Evolutionary conservation across 2,329 filamentous ascomycete species (phyloP).

Genomic region (Phialemonium atrogriseum): DNA sequence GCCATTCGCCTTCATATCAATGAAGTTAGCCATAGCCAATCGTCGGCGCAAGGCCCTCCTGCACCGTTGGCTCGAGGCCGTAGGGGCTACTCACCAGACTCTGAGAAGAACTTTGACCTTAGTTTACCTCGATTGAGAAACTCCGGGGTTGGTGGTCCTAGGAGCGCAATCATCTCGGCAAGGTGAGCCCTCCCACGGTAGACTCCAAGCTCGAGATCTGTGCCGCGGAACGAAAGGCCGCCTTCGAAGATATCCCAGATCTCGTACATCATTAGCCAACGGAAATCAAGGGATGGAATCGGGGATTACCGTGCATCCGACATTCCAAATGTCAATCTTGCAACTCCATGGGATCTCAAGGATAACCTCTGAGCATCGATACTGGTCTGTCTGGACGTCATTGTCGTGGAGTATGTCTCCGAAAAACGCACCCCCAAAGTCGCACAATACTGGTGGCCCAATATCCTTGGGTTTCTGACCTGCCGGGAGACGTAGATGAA

Average conservation of each 20-base stretch:
- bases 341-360: constrained; percentile 35
- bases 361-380: constrained; percentile 38
- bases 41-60: not conserved
- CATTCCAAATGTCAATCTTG: constrained; percentile 43
- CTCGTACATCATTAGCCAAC: constrained; percentile 17
- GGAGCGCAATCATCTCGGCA: constrained; percentile 36
- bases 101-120: constrained; percentile 28
- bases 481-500: constrained; percentile 33
- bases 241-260: constrained; percentile 43
- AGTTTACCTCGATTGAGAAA: constrained; percentile 20
- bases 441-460: constrained; percentile 33
- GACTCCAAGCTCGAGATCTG: constrained; percentile 27
- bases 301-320: constrained; percentile 36
- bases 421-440: constrained; percentile 37
- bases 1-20: constrained; percentile 18
- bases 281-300: constrained; percentile 2
- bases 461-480: constrained; percentile 22
- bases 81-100: constrained; percentile 26
- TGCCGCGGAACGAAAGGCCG: constrained; percentile 30
- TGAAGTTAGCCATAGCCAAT: not conserved
- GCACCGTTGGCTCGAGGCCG: too few relatives aligned
- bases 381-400: constrained; percentile 30
- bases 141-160: constrained; percentile 30
- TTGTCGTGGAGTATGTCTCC: constrained; percentile 25
- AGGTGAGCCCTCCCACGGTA: constrained; percentile 39